Base-by-base conservation (phyloP, 2,329 filamentous ascomycete genomes). In the Tolypocladium paradoxum region DNA sequence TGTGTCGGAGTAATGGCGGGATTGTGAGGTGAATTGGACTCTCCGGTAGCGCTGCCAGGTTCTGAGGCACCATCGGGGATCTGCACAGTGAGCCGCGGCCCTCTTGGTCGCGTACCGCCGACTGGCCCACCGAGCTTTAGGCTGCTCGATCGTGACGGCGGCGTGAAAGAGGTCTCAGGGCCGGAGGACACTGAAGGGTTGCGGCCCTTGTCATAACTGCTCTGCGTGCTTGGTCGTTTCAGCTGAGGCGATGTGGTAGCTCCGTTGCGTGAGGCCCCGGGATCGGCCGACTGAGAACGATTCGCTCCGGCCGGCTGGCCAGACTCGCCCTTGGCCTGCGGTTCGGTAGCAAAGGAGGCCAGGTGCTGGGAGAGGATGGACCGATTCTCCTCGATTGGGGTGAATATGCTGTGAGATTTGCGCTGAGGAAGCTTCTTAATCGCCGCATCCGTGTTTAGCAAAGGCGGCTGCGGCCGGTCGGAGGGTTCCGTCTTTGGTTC, bases 21-120 rank as follows among this genome's bases (percentile, higher is more conserved):
- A 38, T 82, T 82, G 43, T 80, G 79, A 34, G 85, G 69, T 64
- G 87, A 74, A 68, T 81, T 67, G 68, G 87, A 88, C 53, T 88
- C 88, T 48, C 78, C 88, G 3, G 87, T 88, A 47, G 83, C 86
- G 56, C 81, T 86, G 54, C 84, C 88, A 47, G 74, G 74, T 60
- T 95, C 90, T 11, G 90, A 95, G 40, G 84, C 83, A 63, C 95
- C 93, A 59, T 90, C 92, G 0, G 93, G 93, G 62, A 99, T 99
- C 65, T 96, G 90, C 5, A 99, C 90, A 61, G 89, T 96, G 48
- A 99, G 76, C 51, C 89, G 82, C 3, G 93, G 93, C 7, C 69
- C 68, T 51, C 90, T 81, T 8, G 93, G 91, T 52, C 91, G 81
- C 62, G 88, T 84, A 9, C 82, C 83, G 53, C 81, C 82, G 11